Evolutionary conservation across 83 land plant genomes (phyloP).

Genomic region (Picea abies): DNA sequence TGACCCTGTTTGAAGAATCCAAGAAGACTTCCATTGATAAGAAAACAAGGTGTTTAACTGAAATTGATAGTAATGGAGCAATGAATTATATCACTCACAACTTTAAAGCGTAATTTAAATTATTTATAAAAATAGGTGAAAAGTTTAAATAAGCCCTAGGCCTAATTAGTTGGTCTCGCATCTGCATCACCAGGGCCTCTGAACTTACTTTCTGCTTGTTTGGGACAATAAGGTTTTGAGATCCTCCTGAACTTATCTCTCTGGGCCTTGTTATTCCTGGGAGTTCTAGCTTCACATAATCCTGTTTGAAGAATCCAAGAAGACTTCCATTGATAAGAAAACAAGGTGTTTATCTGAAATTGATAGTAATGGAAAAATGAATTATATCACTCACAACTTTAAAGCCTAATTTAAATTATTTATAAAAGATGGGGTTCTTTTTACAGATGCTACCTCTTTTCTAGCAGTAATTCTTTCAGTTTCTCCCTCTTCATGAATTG

Average conservation of each 20-base stretch:
- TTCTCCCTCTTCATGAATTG: neutral
- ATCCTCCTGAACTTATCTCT: neutral
- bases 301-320: neutral
- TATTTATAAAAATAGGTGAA: neutral
- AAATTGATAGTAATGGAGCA: too few relatives aligned
- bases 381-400: neutral
- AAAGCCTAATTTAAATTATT: neutral
- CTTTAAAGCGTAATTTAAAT: too few relatives aligned
- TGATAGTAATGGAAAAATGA: neutral
- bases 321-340: neutral
- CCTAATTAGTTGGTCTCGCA: constrained; percentile 88
- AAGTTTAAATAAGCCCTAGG: constrained; percentile 77
- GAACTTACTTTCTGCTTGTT: constrained; percentile 8
- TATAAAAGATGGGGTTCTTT: too few relatives aligned
- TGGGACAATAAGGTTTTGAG: neutral
- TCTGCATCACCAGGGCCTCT: constrained; percentile 71
- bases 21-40: too few relatives aligned
- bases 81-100: too few relatives aligned
- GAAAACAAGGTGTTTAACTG: too few relatives aligned
- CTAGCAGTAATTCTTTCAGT: neutral
- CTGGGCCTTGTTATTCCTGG: neutral
- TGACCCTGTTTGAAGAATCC: too few relatives aligned
- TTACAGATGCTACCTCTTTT: neutral
- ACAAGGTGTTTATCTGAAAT: neutral
- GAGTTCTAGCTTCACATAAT: neutral